Conservation (phyloP, 441 rosid genomes). For the Gossypium aridum region DNA sequence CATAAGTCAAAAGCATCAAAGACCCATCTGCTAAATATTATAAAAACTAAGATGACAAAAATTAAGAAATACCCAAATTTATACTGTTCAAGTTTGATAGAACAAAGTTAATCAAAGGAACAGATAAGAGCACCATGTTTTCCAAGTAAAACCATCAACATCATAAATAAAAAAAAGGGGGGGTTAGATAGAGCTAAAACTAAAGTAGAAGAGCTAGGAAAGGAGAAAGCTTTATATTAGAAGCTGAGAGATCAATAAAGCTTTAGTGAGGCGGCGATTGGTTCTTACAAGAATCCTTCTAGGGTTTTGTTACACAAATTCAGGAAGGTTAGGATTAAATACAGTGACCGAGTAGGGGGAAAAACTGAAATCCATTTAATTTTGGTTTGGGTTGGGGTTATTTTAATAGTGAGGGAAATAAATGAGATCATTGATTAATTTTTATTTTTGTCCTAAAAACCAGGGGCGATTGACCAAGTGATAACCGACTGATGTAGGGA, state of each 20-base stretch:
- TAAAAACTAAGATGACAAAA: slow-evolving; percentile 10
- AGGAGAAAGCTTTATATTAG: neutral
- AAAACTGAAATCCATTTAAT: neutral
- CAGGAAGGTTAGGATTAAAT: slow-evolving; percentile 25
- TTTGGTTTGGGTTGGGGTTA: neutral
- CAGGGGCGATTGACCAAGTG: slow-evolving; percentile 39
- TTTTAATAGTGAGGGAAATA: no score
- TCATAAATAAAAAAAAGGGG: neutral
- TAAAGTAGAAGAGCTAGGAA: slow-evolving; percentile 11
- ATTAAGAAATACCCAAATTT: neutral
- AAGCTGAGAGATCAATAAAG: slow-evolving; percentile 11
- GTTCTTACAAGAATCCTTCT: slow-evolving; percentile 65
- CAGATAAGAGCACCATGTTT: slow-evolving; percentile 16
- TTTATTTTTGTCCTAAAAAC: slow-evolving; percentile 13
- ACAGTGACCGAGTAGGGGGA: slow-evolving; percentile 10
- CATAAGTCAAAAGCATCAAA: slow-evolving; percentile 2
- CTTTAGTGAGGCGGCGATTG: slow-evolving; percentile 46
- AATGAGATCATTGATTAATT: neutral
- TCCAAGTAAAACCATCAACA: neutral
- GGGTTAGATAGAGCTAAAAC: neutral
- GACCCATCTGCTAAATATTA: neutral
- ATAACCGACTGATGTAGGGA: slow-evolving; percentile 30
- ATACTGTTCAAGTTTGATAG: neutral
- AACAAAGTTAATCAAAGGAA: slow-evolving; percentile 1
- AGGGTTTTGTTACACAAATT: slow-evolving; percentile 57